Evolutionary conservation across 2,329 filamentous ascomycete genomes (phyloP).

Genomic region (Gnomoniopsis sp.): DNA sequence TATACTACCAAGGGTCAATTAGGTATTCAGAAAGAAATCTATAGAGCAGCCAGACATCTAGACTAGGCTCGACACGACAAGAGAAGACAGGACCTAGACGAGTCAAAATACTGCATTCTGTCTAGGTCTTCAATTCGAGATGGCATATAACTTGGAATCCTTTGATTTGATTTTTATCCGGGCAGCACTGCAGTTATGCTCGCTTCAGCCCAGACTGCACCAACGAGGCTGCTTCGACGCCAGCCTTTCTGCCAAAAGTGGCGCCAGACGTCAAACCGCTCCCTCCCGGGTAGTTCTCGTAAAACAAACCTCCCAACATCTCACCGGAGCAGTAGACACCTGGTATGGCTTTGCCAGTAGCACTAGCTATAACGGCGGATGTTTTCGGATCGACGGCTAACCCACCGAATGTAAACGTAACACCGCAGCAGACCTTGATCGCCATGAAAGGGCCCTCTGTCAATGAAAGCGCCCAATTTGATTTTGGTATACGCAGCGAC

Average conservation of each 20-base stretch:
- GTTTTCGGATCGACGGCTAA: slow-evolving; percentile 54
- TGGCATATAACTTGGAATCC: too few species aligned
- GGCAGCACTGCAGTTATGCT: too few species aligned
- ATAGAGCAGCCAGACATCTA: too few species aligned
- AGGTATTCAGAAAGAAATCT: too few species aligned
- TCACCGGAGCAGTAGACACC: slow-evolving; percentile 61
- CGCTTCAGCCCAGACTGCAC: neutral
- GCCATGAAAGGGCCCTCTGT: slow-evolving; percentile 57
- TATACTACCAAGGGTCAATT: too few species aligned
- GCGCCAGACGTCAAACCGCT: slow-evolving; percentile 59
- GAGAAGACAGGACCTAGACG: too few species aligned
- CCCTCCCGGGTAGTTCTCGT: slow-evolving; percentile 61
- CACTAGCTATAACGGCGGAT: slow-evolving; percentile 46
- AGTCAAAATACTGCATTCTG: neutral
- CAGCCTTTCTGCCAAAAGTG: slow-evolving; percentile 45
- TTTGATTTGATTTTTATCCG: too few species aligned
- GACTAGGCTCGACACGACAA: too few species aligned
- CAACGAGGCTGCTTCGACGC: slow-evolving; percentile 29
- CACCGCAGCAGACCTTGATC: slow-evolving; percentile 61
- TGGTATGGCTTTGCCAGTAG: slow-evolving; percentile 42
- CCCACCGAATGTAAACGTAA: slow-evolving; percentile 69
- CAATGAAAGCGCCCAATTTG: slow-evolving; percentile 63
- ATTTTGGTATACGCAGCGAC: slow-evolving; percentile 50
- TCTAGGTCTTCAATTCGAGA: too few species aligned
- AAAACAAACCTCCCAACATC: slow-evolving; percentile 64